phyloP scores from a whole-genome alignment of 805 yeast genomes.

The Nakazawaea peltata region DNA sequence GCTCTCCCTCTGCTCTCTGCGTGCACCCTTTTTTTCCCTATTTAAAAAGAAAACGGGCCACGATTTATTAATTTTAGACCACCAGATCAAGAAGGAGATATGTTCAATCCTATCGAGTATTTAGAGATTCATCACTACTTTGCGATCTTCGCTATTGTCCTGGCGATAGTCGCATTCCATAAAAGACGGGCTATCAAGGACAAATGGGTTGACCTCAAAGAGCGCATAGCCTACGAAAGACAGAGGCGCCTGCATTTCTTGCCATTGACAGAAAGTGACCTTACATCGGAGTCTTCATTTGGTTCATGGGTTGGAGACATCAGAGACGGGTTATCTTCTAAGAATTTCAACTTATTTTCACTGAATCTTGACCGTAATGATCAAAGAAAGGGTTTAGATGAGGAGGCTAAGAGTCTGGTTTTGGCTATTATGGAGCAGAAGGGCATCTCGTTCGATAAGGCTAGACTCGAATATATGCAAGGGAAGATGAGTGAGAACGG shows the following conservation, averaged over 20 bases:
- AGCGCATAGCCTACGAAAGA: too few species aligned
- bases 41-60: too few species aligned
- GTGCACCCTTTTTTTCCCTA: too few species aligned
- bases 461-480: constrained; percentile 47
- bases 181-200: constrained; percentile 3
- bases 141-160: background rate
- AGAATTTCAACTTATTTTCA: constrained; percentile 41
- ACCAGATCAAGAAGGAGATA: background rate
- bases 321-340: constrained; percentile 52
- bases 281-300: constrained; percentile 1
- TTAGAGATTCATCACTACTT: constrained; percentile 2
- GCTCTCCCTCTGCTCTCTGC: too few species aligned
- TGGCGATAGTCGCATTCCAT: background rate
- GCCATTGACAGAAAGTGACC: constrained; percentile 10
- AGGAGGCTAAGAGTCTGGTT: constrained; percentile 41
- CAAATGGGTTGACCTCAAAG: background rate
- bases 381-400: constrained; percentile 54
- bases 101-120: constrained; percentile 2
- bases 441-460: constrained; percentile 56
- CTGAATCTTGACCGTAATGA: constrained; percentile 42
- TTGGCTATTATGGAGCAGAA: constrained; percentile 44
- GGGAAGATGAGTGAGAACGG: constrained; percentile 37
- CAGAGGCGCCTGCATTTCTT: constrained; percentile 2
- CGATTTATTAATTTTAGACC: too few species aligned
- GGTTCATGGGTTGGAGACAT: constrained; percentile 33